Evolutionary conservation across 2,329 filamentous ascomycete genomes (phyloP).

Genomic region (Stachybotrys chlorohalonatus): DNA sequence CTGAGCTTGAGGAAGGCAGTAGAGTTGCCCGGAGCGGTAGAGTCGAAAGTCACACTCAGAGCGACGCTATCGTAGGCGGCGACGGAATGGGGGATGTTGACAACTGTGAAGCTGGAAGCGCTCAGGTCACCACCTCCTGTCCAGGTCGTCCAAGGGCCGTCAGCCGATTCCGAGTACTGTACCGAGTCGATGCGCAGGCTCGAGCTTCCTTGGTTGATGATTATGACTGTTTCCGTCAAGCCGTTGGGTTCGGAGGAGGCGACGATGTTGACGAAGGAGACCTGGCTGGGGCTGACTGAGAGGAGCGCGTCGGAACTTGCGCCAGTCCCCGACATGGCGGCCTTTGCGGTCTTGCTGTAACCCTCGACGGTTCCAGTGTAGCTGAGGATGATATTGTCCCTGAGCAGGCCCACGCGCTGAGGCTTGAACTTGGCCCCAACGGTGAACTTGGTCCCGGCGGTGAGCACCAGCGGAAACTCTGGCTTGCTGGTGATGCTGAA

Average conservation of each 20-base stretch:
- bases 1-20: slow-evolving; percentile 36
- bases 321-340: slow-evolving; percentile 39
- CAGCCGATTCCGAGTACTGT: slow-evolving; percentile 33
- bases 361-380: slow-evolving; percentile 36
- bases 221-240: slow-evolving; percentile 31
- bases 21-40: slow-evolving; percentile 35
- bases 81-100: slow-evolving; percentile 34
- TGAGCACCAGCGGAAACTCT: slow-evolving; percentile 17
- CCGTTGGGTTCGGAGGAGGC: slow-evolving; percentile 28
- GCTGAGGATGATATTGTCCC: slow-evolving; percentile 35
- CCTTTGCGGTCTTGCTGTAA: slow-evolving; percentile 35
- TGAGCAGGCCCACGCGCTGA: slow-evolving; percentile 34
- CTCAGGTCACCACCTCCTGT: slow-evolving; percentile 23
- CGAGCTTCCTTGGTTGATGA: slow-evolving; percentile 40
- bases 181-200: slow-evolving; percentile 33
- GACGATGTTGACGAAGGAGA: slow-evolving; percentile 42
- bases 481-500: slow-evolving; percentile 26
- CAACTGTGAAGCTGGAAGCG: slow-evolving; percentile 39
- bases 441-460: slow-evolving; percentile 31
- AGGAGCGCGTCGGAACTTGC: slow-evolving; percentile 36
- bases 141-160: slow-evolving; percentile 34
- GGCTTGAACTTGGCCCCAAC: slow-evolving; percentile 18
- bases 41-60: slow-evolving; percentile 37
- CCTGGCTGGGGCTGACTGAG: slow-evolving; percentile 33
- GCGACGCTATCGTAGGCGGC: slow-evolving; percentile 26